phyloP scores from a whole-genome alignment of 2,329 filamentous ascomycete genomes.

The Paecilomyces formosus region DNA sequence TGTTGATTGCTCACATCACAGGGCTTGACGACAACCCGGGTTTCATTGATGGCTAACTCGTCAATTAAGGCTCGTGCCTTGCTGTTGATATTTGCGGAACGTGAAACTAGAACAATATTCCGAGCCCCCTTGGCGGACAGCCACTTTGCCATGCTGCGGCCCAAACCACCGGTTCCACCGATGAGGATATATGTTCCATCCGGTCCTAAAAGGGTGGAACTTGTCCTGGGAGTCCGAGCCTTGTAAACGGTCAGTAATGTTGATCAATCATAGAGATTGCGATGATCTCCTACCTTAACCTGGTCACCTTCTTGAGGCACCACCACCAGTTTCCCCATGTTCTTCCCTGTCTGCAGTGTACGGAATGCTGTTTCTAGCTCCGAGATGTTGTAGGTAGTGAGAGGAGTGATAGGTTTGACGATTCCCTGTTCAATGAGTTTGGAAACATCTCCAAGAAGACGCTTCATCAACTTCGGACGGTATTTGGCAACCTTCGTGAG shows the following conservation, averaged over 20 bases:
- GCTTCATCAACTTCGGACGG: background rate
- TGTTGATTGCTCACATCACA: background rate
- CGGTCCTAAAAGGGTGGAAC: background rate
- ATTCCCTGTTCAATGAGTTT: background rate
- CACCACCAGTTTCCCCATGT: background rate
- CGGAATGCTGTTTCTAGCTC: background rate
- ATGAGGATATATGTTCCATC: constrained; percentile 18
- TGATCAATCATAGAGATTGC: background rate
- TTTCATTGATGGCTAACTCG: background rate
- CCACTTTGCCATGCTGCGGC: constrained; percentile 18
- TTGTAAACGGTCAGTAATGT: background rate
- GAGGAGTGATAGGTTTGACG: background rate
- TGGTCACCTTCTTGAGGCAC: background rate
- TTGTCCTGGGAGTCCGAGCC: background rate
- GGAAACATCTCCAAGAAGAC: background rate
- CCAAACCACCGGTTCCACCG: constrained; percentile 22
- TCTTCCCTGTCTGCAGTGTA: background rate
- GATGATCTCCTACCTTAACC: background rate
- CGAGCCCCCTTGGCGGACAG: constrained; percentile 21
- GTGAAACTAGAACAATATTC: constrained; percentile 20
- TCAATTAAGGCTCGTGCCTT: background rate
- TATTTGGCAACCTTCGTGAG: background rate
- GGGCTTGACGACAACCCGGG: background rate
- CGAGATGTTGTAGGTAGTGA: background rate
- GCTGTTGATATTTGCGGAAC: background rate